phyloP scores from a whole-genome alignment of 1,284 basidiomycete species.

The Ceratorhiza oryzae-sativae region DNA sequence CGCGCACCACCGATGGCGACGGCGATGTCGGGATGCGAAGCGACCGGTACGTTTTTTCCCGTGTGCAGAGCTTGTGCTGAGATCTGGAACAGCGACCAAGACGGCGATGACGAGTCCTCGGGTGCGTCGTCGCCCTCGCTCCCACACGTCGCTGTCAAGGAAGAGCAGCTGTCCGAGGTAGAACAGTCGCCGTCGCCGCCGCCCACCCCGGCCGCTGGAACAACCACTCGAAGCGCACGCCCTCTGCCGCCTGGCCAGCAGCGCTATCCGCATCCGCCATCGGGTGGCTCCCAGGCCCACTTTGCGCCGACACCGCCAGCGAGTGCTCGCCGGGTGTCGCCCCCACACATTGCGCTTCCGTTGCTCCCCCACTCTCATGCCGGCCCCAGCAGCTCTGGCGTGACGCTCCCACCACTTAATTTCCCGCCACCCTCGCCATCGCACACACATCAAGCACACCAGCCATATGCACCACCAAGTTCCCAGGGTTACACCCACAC shows the following conservation, averaged over 20 bases:
- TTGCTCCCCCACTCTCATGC: constrained; percentile 13
- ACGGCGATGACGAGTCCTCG: constrained; percentile 34
- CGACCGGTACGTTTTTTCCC: constrained; percentile 18
- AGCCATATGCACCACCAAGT: background rate
- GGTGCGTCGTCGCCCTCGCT: constrained; percentile 20
- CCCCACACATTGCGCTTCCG: constrained; percentile 24
- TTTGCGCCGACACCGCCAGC: constrained; percentile 19
- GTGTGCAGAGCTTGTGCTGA: constrained; percentile 2
- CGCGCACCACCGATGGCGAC: background rate
- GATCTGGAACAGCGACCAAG: background rate
- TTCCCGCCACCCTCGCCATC: constrained; percentile 4
- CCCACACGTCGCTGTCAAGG: constrained; percentile 15
- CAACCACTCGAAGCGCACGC: background rate
- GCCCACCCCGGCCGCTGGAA: background rate
- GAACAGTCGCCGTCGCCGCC: constrained; percentile 25
- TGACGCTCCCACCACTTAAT: constrained; percentile 11
- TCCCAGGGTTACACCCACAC: background rate
- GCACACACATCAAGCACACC: background rate
- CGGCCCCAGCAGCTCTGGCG: background rate
- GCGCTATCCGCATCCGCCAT: background rate
- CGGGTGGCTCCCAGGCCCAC: background rate
- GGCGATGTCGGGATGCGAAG: constrained; percentile 20
- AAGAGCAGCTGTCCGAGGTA: constrained; percentile 26
- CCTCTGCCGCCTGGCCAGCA: constrained; percentile 2
- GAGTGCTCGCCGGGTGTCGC: constrained; percentile 19